Conservation (phyloP, 495 filamentous ascomycete species). For the Penicillium antarcticum region DNA sequence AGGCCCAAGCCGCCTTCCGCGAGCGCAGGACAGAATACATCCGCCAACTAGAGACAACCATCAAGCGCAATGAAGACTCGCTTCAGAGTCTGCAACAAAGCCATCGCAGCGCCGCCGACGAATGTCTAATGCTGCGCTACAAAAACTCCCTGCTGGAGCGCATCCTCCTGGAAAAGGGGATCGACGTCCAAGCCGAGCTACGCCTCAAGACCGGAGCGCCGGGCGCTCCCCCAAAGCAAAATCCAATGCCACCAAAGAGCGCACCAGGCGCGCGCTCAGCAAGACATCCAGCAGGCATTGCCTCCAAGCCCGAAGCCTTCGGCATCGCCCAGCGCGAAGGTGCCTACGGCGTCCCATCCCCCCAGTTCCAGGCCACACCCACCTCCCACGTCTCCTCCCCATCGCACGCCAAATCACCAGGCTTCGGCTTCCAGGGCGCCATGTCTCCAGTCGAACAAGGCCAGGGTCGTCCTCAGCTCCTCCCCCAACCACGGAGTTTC, state of each 20-base stretch:
- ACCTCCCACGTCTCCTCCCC: conserved; percentile 82
- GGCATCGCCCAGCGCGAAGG: conserved; percentile 51
- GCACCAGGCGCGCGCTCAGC: conserved; percentile 38
- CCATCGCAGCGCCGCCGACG: conserved; percentile 91
- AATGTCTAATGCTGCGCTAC: conserved; percentile 96
- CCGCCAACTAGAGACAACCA: conserved; percentile 96
- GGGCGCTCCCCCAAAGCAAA: conserved; percentile 60
- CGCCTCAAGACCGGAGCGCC: conserved; percentile 76
- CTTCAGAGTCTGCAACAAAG: conserved; percentile 89
- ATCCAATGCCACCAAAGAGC: conserved; percentile 39
- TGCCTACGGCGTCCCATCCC: conserved; percentile 47
- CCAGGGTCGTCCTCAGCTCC: conserved; percentile 51
- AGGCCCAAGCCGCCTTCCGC: conserved; percentile 95
- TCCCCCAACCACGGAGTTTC: conserved; percentile 41
- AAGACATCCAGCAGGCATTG: conserved; percentile 66
- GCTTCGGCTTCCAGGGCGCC: conserved; percentile 64
- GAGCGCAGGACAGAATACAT: conserved; percentile 98
- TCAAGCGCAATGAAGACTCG: conserved; percentile 94
- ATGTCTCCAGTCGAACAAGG: conserved; percentile 66
- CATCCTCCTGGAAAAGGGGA: conserved; percentile 94
- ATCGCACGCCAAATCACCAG: conserved; percentile 64
- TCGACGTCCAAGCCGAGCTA: conserved; percentile 95
- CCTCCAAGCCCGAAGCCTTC: conserved; percentile 66
- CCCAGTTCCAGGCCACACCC: conserved; percentile 72
- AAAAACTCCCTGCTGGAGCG: conserved; percentile 96